Conservation (phyloP, 2,329 filamentous ascomycete species). For the Chaetomiaceae sp. region DNA sequence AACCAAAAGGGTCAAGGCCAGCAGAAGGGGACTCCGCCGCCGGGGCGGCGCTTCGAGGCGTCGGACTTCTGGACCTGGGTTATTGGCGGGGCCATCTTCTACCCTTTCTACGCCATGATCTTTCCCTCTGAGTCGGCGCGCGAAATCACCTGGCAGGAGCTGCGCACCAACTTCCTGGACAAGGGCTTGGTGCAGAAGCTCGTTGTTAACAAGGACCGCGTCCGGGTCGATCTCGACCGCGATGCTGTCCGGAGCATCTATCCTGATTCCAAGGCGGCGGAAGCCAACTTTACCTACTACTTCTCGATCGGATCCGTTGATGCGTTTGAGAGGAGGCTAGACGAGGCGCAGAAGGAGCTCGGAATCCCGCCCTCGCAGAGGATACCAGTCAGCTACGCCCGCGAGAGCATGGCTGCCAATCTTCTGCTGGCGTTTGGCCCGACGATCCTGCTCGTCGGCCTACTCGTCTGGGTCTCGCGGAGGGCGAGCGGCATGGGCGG, state of each 20-base stretch:
- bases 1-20: slow-evolving; percentile 20
- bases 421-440: slow-evolving; percentile 76
- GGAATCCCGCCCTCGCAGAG: slow-evolving; percentile 80
- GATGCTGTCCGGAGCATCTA: slow-evolving; percentile 68
- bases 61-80: slow-evolving; percentile 48
- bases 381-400: slow-evolving; percentile 84
- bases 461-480: slow-evolving; percentile 72
- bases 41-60: slow-evolving; percentile 25
- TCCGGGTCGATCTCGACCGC: slow-evolving; percentile 68
- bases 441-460: slow-evolving; percentile 76
- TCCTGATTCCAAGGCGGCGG: slow-evolving; percentile 65
- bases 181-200: slow-evolving; percentile 95
- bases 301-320: slow-evolving; percentile 96
- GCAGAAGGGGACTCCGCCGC: slow-evolving; percentile 20
- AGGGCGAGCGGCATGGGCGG: slow-evolving; percentile 64
- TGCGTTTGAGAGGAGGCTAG: slow-evolving; percentile 81
- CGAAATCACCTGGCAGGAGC: slow-evolving; percentile 98
- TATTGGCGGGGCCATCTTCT: slow-evolving; percentile 40
- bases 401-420: slow-evolving; percentile 67
- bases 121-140: slow-evolving; percentile 41
- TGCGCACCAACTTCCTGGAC: slow-evolving; percentile 86
- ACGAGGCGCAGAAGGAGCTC: slow-evolving; percentile 81
- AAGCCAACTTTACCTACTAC: slow-evolving; percentile 73
- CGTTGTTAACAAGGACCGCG: slow-evolving; percentile 69
- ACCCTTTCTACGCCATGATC: slow-evolving; percentile 36